Evolutionary conservation across 805 yeast genomes (phyloP).

Genomic region (Zygoascus flipseniorum): DNA sequence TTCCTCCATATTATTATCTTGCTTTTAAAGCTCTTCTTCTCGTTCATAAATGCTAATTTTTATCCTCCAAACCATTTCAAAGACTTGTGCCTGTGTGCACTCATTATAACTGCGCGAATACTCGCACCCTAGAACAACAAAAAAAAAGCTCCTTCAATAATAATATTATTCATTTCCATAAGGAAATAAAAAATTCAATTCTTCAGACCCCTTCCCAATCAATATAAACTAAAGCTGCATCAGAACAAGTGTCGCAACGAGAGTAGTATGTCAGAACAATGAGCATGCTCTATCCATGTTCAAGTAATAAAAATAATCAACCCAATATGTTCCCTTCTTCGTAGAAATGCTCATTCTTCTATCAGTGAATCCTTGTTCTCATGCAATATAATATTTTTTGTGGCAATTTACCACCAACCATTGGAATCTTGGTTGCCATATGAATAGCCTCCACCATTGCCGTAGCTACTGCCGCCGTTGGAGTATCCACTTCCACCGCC

Average conservation of each 20-base stretch:
- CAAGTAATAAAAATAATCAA: not conserved
- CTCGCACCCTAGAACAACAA: not conserved
- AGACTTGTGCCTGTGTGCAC: not conserved
- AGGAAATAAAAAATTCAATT: not conserved
- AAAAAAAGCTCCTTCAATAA: not conserved
- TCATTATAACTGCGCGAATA: not conserved
- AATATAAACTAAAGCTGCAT: not conserved
- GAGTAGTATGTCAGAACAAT: not conserved
- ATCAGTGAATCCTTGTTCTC: not conserved
- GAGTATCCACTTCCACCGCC: slow-evolving; percentile 17
- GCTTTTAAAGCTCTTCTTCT: not conserved
- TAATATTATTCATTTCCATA: slow-evolving; percentile 1
- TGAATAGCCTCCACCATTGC: slow-evolving; percentile 21
- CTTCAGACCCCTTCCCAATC: not conserved
- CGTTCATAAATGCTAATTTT: not conserved
- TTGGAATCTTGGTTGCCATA: slow-evolving; percentile 12
- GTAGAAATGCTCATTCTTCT: not conserved
- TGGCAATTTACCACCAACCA: slow-evolving; percentile 16
- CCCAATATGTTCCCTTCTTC: not conserved
- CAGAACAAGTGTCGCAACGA: not conserved
- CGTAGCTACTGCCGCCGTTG: slow-evolving; percentile 6
- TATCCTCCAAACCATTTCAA: not conserved
- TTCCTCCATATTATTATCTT: not conserved
- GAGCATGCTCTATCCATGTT: not conserved
- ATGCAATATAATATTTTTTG: not conserved